These are phyloP conservation scores for Drechslera avenae DNA, from an alignment of 2,329 filamentous ascomycete genomes.

Conservation along the genomic window DNA sequence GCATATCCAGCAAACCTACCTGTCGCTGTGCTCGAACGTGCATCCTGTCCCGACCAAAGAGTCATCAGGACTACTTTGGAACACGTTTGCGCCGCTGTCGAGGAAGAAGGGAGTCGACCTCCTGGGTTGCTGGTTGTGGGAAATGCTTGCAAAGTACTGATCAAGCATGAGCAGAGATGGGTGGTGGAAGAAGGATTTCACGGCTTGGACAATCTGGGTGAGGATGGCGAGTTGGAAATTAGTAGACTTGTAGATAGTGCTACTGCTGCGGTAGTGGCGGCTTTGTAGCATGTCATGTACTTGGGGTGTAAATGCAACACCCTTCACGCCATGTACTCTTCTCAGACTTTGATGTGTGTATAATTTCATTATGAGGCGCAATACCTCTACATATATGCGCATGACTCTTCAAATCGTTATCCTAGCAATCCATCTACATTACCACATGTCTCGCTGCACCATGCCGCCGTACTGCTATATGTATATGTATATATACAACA, in stretches of 20 bases:
- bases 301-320: too few relatives aligned
- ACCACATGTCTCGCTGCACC: too few relatives aligned
- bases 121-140: conserved; percentile 89
- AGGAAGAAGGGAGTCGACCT: conserved; percentile 85
- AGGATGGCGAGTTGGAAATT: conserved; percentile 30
- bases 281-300: not conserved
- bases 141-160: conserved; percentile 78
- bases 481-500: too few relatives aligned
- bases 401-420: too few relatives aligned
- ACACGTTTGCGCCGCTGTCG: conserved; percentile 79
- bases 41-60: conserved; percentile 90
- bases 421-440: too few relatives aligned
- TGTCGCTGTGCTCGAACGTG: conserved; percentile 90
- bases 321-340: too few relatives aligned
- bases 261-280: conserved; percentile 16
- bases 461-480: too few relatives aligned
- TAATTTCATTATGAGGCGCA: too few relatives aligned
- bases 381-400: too few relatives aligned
- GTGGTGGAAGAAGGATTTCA: conserved; percentile 84
- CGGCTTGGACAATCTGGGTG: conserved; percentile 62
- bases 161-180: conserved; percentile 70
- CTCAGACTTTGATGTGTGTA: too few relatives aligned
- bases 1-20: conserved; percentile 78
- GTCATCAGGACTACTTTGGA: conserved; percentile 87
- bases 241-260: conserved; percentile 17